Percentiles rank a stretch among this genome's conserved stretches.
These are phyloP conservation scores for apple (Malus domestica) DNA, from an alignment of 306 rosid genomes.

Conservation along the genomic window ASM211411v1 NC_041798.1:26252001-26252500, in stretches of 20 bases:
- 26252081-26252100: neutral
- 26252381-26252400: slow-evolving; percentile 51
- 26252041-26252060: too few relatives aligned
- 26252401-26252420: slow-evolving; percentile 58
- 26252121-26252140: slow-evolving; percentile 6
- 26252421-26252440: slow-evolving; percentile 33
- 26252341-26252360: slow-evolving; percentile 48
- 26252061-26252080: too few relatives aligned
- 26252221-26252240: slow-evolving; percentile 18
- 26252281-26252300: neutral
- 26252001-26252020: too few relatives aligned
- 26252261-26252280: neutral
- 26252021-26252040: too few relatives aligned
- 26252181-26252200: slow-evolving; percentile 23
- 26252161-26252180: slow-evolving; percentile 35
- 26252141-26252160: slow-evolving; percentile 13
- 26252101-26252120: slow-evolving; percentile 26
- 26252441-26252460: slow-evolving; percentile 29
- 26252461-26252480: slow-evolving; percentile 10
- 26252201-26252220: slow-evolving; percentile 30
- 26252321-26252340: slow-evolving; percentile 27
- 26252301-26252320: slow-evolving; percentile 23
- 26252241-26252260: neutral
- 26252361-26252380: slow-evolving; percentile 26
- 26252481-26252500: slow-evolving; percentile 64